Percentiles rank a stretch among this genome's conserved stretches.
Conservation (phyloP, 179 eudicot species). For the Gypsophila paniculata region DNA sequence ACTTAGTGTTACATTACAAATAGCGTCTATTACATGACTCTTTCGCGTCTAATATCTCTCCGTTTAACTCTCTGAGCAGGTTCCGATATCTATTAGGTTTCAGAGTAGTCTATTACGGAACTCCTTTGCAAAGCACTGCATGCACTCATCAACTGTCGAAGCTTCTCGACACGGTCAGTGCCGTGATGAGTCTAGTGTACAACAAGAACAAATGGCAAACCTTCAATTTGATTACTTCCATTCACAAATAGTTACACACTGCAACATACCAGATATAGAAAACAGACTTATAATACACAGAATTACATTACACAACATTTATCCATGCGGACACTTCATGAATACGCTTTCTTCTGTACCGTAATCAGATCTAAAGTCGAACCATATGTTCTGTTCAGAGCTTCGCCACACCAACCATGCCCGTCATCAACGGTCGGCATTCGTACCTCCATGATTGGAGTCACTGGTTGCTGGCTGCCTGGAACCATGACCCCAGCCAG, state of each 20-base stretch:
- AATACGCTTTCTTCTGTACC: constrained; percentile 39
- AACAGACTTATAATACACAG: not conserved
- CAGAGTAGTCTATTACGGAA: too few relatives aligned
- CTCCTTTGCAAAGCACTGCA: too few relatives aligned
- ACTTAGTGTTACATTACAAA: too few relatives aligned
- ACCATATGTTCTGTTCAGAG: constrained; percentile 50
- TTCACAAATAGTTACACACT: not conserved
- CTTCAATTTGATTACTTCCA: not conserved
- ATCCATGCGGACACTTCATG: constrained; percentile 1
- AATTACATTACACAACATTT: not conserved
- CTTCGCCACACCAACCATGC: constrained; percentile 85
- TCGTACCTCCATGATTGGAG: constrained; percentile 74
- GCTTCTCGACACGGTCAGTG: too few relatives aligned
- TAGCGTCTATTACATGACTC: too few relatives aligned
- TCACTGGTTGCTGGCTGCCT: constrained; percentile 43
- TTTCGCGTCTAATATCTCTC: too few relatives aligned
- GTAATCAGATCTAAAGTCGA: constrained; percentile 52
- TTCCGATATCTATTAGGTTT: too few relatives aligned
- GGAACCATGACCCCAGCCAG: constrained; percentile 60
- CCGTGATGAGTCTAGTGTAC: too few relatives aligned
- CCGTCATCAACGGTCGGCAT: constrained; percentile 93
- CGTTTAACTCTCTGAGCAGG: too few relatives aligned
- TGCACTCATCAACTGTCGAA: too few relatives aligned
- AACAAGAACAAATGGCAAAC: too few relatives aligned
- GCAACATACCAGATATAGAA: not conserved